A percentile compares a stretch with the other conserved stretches of the same genome.
These are phyloP conservation scores for Penstemon barbatus DNA, from an alignment of 257 asterid genomes.

Conservation along the genomic window DNA sequence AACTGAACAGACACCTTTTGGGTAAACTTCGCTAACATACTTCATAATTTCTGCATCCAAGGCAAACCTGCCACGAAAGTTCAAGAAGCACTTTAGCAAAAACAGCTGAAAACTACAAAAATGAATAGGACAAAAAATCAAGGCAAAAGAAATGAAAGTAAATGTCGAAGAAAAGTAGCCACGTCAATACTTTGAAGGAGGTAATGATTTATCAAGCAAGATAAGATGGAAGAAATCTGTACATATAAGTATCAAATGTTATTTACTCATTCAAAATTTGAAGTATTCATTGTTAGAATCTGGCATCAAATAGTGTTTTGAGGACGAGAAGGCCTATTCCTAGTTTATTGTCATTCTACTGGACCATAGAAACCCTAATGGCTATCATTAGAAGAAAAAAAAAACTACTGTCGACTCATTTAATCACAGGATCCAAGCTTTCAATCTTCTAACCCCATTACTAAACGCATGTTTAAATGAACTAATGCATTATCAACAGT, in stretches of 20 bases:
- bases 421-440: neutral
- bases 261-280: constrained; percentile 7
- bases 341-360: neutral
- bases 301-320: neutral
- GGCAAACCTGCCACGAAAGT: constrained; percentile 56
- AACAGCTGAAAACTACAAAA: constrained; percentile 17
- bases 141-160: neutral
- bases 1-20: constrained; percentile 85
- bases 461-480: neutral
- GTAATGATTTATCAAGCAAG: constrained; percentile 14
- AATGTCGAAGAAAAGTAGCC: neutral
- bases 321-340: neutral
- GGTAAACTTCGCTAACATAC: constrained; percentile 87
- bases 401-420: neutral
- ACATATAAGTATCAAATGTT: neutral
- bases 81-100: constrained; percentile 27
- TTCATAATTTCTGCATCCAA: constrained; percentile 80
- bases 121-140: neutral
- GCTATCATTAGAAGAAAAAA: too few species aligned
- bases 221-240: neutral
- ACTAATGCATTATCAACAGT: neutral
- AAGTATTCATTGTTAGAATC: neutral
- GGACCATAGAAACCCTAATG: neutral
- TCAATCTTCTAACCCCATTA: neutral
- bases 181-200: neutral